Percentiles rank a stretch among this genome's conserved stretches.
phyloP scores from a whole-genome alignment of 2,329 filamentous ascomycete species.

The Zalaria sp. region DNA sequence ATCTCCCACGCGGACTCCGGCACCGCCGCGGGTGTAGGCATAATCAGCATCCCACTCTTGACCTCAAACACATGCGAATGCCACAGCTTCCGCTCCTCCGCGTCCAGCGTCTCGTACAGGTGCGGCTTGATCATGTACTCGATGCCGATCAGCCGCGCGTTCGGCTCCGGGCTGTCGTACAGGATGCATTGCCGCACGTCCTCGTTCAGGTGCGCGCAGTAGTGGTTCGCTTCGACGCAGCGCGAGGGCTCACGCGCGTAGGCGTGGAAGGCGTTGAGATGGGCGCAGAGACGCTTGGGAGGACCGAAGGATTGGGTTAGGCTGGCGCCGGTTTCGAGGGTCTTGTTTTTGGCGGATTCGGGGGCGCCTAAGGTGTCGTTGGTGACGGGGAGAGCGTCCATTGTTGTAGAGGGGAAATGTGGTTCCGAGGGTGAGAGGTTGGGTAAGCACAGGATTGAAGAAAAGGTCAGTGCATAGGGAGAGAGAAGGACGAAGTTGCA shows the following conservation, averaged over 20 bases:
- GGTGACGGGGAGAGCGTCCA: conserved; percentile 23
- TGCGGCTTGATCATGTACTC: conserved; percentile 73
- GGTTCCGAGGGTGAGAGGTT: no score
- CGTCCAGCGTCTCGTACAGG: conserved; percentile 51
- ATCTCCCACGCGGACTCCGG: conserved; percentile 55
- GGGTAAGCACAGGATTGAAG: no score
- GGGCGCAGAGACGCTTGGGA: conserved; percentile 61
- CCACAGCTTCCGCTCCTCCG: conserved; percentile 61
- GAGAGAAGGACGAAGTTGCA: no score
- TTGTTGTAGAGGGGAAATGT: conserved; percentile 8
- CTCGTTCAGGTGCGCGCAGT: conserved; percentile 64
- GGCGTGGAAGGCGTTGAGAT: conserved; percentile 76
- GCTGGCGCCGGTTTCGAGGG: conserved; percentile 48
- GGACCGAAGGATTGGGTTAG: conserved; percentile 54
- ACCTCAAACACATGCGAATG: conserved; percentile 66
- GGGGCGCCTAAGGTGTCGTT: conserved; percentile 34
- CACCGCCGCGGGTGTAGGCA: conserved; percentile 46
- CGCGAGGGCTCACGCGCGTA: conserved; percentile 61
- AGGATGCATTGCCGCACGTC: conserved; percentile 76
- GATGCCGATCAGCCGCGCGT: conserved; percentile 64
- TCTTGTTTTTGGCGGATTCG: conserved; percentile 39
- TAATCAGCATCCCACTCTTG: conserved; percentile 65
- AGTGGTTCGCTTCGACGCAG: conserved; percentile 67
- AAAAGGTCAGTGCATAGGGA: no score
- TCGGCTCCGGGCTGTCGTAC: conserved; percentile 55